phyloP scores from a whole-genome alignment of 306 rosid species.

The Casuarina cunninghamiana region DNA sequence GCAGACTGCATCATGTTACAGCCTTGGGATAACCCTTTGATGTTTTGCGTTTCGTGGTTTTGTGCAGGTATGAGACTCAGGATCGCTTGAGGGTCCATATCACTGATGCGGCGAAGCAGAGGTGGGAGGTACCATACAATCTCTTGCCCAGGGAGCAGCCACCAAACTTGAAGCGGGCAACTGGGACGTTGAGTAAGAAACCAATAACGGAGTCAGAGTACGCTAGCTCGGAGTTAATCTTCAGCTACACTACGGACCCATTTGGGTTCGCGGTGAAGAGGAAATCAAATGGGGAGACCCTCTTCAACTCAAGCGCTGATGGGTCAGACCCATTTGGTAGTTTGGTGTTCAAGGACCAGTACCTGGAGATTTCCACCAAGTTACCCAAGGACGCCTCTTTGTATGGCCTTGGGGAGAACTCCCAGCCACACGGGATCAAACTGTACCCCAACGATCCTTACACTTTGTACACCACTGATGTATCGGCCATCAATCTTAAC shows the following conservation, averaged over 20 bases:
- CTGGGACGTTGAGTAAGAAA: conserved; percentile 41
- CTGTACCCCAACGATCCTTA: conserved; percentile 76
- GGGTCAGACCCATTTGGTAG: conserved; percentile 54
- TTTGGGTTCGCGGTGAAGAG: conserved; percentile 74
- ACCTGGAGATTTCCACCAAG: conserved; percentile 81
- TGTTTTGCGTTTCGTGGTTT: not conserved
- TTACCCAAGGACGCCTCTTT: conserved; percentile 75
- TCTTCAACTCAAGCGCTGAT: conserved; percentile 57
- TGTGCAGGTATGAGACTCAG: conserved; percentile 65
- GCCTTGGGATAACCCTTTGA: not conserved
- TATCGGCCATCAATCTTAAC: conserved; percentile 84
- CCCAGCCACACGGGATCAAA: conserved; percentile 91
- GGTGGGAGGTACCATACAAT: conserved; percentile 95
- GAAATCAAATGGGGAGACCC: conserved; percentile 72
- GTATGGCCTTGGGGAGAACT: conserved; percentile 88
- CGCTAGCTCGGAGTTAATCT: conserved; percentile 59
- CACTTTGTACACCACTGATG: conserved; percentile 75
- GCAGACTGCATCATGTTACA: not conserved
- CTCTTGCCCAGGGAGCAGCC: conserved; percentile 77
- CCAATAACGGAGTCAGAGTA: conserved; percentile 53
- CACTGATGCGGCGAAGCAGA: conserved; percentile 69
- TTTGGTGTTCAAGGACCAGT: conserved; percentile 88
- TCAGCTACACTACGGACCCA: conserved; percentile 77
- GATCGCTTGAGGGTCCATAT: conserved; percentile 88
- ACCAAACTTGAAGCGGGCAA: conserved; percentile 46